Evolutionary conservation across 2,329 filamentous ascomycete species (phyloP).

Genomic region (Neofusicoccum ribis): DNA sequence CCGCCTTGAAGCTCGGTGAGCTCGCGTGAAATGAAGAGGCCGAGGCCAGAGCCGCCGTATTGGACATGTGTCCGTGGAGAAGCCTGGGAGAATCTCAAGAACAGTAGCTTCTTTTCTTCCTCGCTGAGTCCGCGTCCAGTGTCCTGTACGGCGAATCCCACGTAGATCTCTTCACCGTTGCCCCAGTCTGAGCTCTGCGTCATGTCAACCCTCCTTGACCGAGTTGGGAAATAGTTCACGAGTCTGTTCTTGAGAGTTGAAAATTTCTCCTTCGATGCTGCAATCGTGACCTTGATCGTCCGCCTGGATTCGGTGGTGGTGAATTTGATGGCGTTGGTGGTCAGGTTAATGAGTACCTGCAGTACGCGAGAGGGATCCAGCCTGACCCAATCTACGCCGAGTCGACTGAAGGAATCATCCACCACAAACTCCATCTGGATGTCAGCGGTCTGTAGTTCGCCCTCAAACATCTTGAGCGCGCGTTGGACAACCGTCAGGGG

Average conservation of each 20-base stretch:
- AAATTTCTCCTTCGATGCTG: conserved; percentile 60
- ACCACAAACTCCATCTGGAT: conserved; percentile 67
- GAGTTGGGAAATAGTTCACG: conserved; percentile 64
- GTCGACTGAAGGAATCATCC: conserved; percentile 60
- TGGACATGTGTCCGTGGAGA: conserved; percentile 74
- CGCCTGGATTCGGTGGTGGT: conserved; percentile 64
- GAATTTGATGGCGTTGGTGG: conserved; percentile 82
- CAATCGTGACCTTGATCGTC: conserved; percentile 66
- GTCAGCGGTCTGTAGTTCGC: conserved; percentile 68
- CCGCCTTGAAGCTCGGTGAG: conserved; percentile 81
- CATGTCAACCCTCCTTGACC: conserved; percentile 49
- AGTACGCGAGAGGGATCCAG: conserved; percentile 74
- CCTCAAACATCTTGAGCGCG: conserved; percentile 76
- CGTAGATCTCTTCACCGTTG: conserved; percentile 62
- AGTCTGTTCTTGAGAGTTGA: conserved; percentile 41
- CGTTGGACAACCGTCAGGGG: conserved; percentile 66
- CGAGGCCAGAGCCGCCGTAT: conserved; percentile 77
- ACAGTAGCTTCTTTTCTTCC: conserved; percentile 72
- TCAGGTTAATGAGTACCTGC: conserved; percentile 77
- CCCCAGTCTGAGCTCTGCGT: conserved; percentile 67
- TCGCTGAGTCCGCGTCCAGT: conserved; percentile 72
- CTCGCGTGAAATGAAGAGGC: conserved; percentile 75
- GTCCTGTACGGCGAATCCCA: conserved; percentile 74
- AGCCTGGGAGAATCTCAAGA: conserved; percentile 77
- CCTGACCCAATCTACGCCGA: conserved; percentile 66